phyloP scores from a whole-genome alignment of 148 eudicot species.

The Fagopyrum esculentum region DNA sequence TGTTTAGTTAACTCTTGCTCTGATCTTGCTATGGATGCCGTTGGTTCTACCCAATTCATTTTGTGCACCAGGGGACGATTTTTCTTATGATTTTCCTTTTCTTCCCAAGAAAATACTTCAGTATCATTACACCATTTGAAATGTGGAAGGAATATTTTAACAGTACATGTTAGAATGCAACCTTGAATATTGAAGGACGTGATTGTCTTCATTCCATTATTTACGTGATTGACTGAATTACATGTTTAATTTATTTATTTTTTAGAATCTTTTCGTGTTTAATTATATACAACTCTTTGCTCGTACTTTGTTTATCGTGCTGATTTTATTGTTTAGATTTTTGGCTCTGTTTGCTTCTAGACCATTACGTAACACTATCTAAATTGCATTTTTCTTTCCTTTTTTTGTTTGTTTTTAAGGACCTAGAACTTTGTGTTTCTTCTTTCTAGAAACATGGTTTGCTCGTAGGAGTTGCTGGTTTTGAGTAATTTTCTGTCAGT shows the following conservation, averaged over 20 bases:
- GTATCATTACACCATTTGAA: neutral
- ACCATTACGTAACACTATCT: neutral
- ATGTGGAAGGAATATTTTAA: neutral
- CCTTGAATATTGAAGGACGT: neutral
- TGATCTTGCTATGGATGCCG: neutral
- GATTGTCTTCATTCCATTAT: neutral
- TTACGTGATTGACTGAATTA: neutral
- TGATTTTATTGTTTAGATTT: neutral
- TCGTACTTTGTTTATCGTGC: neutral
- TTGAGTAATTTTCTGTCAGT: neutral
- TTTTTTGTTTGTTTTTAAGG: neutral
- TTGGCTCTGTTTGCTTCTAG: neutral
- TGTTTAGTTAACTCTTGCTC: no score
- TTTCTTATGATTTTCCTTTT: neutral
- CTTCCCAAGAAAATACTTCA: neutral
- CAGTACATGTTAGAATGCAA: neutral
- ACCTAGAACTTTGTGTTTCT: neutral
- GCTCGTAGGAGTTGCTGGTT: neutral
- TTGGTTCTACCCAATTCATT: neutral
- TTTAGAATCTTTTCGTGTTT: neutral
- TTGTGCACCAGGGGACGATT: neutral
- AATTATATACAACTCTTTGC: neutral
- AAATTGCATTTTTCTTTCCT: neutral
- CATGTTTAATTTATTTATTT: neutral
- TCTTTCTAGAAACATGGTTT: neutral